phyloP scores from a whole-genome alignment of 2,329 filamentous ascomycete species.

The Colletotrichum tropicicola region DNA sequence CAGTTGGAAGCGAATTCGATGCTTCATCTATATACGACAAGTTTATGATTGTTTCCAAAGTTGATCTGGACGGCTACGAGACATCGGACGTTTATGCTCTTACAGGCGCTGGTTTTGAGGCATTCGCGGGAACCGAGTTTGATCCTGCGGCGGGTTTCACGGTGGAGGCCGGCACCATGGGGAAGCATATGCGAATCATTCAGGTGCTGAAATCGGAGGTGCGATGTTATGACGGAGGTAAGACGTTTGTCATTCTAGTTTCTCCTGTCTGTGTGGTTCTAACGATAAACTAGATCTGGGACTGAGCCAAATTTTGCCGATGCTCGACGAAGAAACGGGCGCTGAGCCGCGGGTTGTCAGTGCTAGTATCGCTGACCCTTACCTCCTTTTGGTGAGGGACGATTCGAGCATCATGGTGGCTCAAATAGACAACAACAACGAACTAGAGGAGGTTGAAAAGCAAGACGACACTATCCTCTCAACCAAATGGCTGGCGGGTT shows the following conservation, averaged over 20 bases:
- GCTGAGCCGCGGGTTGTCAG: slow-evolving; percentile 81
- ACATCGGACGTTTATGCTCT: slow-evolving; percentile 82
- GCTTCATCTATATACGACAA: slow-evolving; percentile 73
- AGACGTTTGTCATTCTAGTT: slow-evolving; percentile 43
- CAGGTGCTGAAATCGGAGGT: slow-evolving; percentile 90
- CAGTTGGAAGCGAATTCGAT: slow-evolving; percentile 64
- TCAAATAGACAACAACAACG: slow-evolving; percentile 81
- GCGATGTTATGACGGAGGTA: slow-evolving; percentile 88
- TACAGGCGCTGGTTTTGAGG: slow-evolving; percentile 77
- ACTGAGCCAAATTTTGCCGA: slow-evolving; percentile 89
- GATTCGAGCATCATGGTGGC: slow-evolving; percentile 84
- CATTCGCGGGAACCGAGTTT: slow-evolving; percentile 86
- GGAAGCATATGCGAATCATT: slow-evolving; percentile 81
- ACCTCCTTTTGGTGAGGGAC: slow-evolving; percentile 83
- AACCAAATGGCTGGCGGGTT: slow-evolving; percentile 84
- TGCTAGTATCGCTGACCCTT: slow-evolving; percentile 88
- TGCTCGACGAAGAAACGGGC: slow-evolving; percentile 90
- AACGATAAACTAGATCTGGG: slow-evolving; percentile 73
- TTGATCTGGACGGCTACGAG: slow-evolving; percentile 74
- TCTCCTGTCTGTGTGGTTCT: not conserved
- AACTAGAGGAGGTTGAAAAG: slow-evolving; percentile 83
- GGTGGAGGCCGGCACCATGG: slow-evolving; percentile 84
- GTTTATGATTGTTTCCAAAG: slow-evolving; percentile 85
- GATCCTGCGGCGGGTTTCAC: slow-evolving; percentile 89
- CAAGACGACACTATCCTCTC: slow-evolving; percentile 63